Evolutionary conservation across 2,329 filamentous ascomycete genomes (phyloP).

Genomic region (Akanthomyces dipterigenus): DNA sequence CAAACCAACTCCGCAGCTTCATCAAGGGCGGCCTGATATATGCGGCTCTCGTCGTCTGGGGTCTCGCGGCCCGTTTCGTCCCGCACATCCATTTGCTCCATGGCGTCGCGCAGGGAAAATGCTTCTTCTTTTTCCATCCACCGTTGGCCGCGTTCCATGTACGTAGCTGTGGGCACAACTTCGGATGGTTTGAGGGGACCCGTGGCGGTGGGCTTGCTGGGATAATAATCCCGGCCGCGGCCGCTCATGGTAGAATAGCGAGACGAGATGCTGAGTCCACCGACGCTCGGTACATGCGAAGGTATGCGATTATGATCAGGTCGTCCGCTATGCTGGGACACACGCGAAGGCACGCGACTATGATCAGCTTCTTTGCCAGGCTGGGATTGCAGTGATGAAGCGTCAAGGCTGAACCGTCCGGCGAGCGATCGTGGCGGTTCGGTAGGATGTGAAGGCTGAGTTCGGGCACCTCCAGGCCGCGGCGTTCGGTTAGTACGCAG

Average conservation of each 20-base stretch:
- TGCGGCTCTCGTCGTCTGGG: conserved; percentile 49
- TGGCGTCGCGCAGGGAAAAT: conserved; percentile 60
- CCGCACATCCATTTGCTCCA: conserved; percentile 64
- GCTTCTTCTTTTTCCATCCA: conserved; percentile 81
- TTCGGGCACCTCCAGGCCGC: conserved; percentile 65
- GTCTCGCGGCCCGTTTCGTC: conserved; percentile 25
- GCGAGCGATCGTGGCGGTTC: conserved; percentile 23
- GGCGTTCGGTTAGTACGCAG: conserved; percentile 61
- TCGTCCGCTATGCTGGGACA: conserved; percentile 17
- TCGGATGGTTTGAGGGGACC: conserved; percentile 48
- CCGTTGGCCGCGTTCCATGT: conserved; percentile 65
- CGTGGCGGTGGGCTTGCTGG: conserved; percentile 30
- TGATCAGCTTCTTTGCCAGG: conserved; percentile 19
- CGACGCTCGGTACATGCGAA: conserved; percentile 33
- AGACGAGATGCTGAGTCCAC: conserved; percentile 40
- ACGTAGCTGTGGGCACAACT: conserved; percentile 58
- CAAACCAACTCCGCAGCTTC: conserved; percentile 76
- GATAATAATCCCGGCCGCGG: conserved; percentile 46
- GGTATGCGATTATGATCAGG: conserved; percentile 20
- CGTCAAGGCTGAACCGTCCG: conserved; percentile 26
- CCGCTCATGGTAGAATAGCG: conserved; percentile 41
- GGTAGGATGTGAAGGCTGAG: conserved; percentile 40
- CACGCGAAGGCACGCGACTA: conserved; percentile 23
- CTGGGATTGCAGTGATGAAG: conserved; percentile 19
- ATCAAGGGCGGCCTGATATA: conserved; percentile 65